Percentiles rank a stretch among this genome's conserved stretches.
Conservation (phyloP, 331 rosid species). For the Malus hybrid region DNA sequence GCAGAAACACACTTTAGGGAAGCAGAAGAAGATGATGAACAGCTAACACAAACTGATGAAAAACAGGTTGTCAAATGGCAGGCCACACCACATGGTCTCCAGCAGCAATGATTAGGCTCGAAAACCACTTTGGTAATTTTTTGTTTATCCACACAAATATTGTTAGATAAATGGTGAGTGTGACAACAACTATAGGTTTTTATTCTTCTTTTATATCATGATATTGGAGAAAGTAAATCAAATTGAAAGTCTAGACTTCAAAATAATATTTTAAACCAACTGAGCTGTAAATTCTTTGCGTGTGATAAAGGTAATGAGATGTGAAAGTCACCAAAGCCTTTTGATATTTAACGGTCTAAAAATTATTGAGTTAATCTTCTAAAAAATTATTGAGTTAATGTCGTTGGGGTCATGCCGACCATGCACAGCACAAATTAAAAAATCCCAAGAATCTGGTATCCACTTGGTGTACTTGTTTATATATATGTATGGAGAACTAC, state of each 20-base stretch:
- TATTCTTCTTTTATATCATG: too few relatives aligned
- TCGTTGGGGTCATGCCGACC: background rate
- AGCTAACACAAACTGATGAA: constrained; percentile 25
- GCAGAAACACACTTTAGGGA: constrained; percentile 16
- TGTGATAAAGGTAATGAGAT: background rate
- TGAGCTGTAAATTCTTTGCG: too few relatives aligned
- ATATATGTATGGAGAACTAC: too few relatives aligned
- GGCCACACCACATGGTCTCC: constrained; percentile 64
- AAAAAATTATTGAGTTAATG: background rate
- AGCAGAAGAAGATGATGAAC: constrained; percentile 37
- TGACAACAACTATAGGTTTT: background rate
- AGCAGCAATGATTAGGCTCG: constrained; percentile 51
- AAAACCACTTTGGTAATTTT: constrained; percentile 21
- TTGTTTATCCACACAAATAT: constrained; percentile 19
- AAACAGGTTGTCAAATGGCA: constrained; percentile 40
- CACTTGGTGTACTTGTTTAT: background rate
- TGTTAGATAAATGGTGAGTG: background rate
- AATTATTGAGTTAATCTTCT: background rate
- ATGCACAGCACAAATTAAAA: background rate
- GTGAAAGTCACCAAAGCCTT: background rate
- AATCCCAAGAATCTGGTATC: background rate
- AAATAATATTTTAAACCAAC: too few relatives aligned
- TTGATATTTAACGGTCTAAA: background rate
- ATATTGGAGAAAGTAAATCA: too few relatives aligned
- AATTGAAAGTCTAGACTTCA: too few relatives aligned